Evolutionary conservation across 2,329 filamentous ascomycete genomes (phyloP).

Genomic region (Gnomoniopsis sp.): DNA sequence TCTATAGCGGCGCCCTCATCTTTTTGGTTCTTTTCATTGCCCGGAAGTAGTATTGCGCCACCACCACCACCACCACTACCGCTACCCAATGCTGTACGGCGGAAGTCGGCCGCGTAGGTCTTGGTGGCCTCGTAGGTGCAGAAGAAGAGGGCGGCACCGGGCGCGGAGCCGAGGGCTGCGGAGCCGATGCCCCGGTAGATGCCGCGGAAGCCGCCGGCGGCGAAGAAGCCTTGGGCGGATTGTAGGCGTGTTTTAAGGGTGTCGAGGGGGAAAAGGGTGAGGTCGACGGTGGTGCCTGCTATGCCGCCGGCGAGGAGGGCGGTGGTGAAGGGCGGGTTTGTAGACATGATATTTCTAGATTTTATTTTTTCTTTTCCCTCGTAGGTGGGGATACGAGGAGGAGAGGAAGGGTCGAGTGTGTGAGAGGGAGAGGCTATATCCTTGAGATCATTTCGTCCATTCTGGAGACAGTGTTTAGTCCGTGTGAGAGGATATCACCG

Average conservation of each 20-base stretch:
- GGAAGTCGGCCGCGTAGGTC: conserved; percentile 36
- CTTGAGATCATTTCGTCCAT: background rate
- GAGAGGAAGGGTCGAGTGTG: background rate
- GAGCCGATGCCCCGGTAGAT: conserved; percentile 92
- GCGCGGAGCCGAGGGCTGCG: conserved; percentile 85
- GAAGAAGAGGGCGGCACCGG: conserved; percentile 96
- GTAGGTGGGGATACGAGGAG: background rate
- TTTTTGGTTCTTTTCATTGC: too few relatives aligned
- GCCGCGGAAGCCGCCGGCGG: conserved; percentile 81
- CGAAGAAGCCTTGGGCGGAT: conserved; percentile 71
- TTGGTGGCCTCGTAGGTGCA: conserved; percentile 85
- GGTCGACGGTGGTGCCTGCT: conserved; percentile 93
- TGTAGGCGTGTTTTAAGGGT: conserved; percentile 98
- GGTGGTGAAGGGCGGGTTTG: conserved; percentile 49
- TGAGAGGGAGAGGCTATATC: background rate
- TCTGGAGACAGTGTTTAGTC: too few relatives aligned
- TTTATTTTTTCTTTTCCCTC: background rate
- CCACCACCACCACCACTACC: conserved; percentile 19
- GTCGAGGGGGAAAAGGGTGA: conserved; percentile 95
- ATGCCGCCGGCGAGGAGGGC: conserved; percentile 78
- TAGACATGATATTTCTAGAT: conserved; percentile 14
- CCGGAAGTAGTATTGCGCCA: too few relatives aligned
- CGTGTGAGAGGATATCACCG: too few relatives aligned
- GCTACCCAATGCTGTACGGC: background rate
- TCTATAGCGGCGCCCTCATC: conserved; percentile 29